Evolutionary conservation across 179 eudicot species (phyloP).

Genomic region (Beta corolliflora): DNA sequence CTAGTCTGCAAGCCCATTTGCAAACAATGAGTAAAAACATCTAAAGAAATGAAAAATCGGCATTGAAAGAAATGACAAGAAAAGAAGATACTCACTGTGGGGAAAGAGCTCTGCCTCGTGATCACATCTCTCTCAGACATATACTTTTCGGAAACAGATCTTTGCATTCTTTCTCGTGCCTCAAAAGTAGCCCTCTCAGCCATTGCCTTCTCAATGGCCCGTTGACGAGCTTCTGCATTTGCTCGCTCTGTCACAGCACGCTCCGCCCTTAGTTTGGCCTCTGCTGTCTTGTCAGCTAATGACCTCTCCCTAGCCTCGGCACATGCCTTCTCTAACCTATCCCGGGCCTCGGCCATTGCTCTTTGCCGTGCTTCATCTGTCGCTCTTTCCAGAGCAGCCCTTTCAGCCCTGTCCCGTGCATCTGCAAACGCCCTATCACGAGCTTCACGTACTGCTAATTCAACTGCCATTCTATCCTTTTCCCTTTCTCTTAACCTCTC

Average conservation of each 20-base stretch:
- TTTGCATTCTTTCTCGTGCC: slow-evolving; percentile 51
- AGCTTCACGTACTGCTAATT: slow-evolving; percentile 54
- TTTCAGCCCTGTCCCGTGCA: slow-evolving; percentile 79
- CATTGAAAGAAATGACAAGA: neutral
- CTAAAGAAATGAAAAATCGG: neutral
- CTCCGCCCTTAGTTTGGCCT: slow-evolving; percentile 73
- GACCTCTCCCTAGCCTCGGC: slow-evolving; percentile 56
- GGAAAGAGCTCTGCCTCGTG: slow-evolving; percentile 48
- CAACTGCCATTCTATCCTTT: slow-evolving; percentile 81
- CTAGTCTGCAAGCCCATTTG: slow-evolving; percentile 33
- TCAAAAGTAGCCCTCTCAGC: slow-evolving; percentile 60
- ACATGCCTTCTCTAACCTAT: slow-evolving; percentile 72
- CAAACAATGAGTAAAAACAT: slow-evolving; percentile 14
- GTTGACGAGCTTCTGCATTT: slow-evolving; percentile 89
- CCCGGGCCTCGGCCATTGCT: slow-evolving; percentile 81
- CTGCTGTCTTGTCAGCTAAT: slow-evolving; percentile 59
- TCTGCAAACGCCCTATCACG: slow-evolving; percentile 62
- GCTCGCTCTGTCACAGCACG: slow-evolving; percentile 94
- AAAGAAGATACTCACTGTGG: slow-evolving; percentile 40
- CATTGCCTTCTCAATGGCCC: slow-evolving; percentile 83
- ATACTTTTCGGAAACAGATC: slow-evolving; percentile 52
- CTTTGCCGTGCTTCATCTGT: slow-evolving; percentile 86
- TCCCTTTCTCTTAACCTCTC: slow-evolving; percentile 80
- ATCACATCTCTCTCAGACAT: slow-evolving; percentile 37
- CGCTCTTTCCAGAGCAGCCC: slow-evolving; percentile 82